Evolutionary conservation across 2,329 filamentous ascomycete species (phyloP).

Genomic region (Trichophyton schoenleinii): DNA sequence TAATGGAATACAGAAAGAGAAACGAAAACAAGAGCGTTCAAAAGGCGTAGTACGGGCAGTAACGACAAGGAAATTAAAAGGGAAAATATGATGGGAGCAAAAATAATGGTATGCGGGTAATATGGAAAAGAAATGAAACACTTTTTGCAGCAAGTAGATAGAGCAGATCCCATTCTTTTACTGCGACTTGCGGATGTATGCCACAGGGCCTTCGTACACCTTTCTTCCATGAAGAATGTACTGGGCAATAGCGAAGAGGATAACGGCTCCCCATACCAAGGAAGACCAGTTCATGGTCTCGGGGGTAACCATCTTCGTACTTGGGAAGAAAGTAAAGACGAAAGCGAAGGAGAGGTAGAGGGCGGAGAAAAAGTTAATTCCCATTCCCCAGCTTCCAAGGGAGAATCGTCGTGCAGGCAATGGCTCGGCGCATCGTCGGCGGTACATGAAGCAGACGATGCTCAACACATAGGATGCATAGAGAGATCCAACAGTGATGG

Average conservation of each 20-base stretch:
- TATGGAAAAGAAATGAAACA: background rate
- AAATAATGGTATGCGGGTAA: no score
- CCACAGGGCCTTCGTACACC: conserved; percentile 12
- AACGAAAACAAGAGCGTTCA: background rate
- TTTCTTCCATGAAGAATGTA: conserved; percentile 13
- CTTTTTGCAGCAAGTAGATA: background rate
- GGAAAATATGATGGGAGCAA: background rate
- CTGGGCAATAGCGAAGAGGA: conserved; percentile 13
- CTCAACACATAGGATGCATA: conserved; percentile 30
- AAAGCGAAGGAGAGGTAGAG: conserved; percentile 22
- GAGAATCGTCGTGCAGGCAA: conserved; percentile 12
- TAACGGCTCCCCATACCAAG: conserved; percentile 21
- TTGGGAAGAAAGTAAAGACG: conserved; percentile 26
- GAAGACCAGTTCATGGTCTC: conserved; percentile 30
- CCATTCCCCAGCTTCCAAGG: conserved; percentile 20
- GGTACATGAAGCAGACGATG: conserved; percentile 23
- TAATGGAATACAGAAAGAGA: background rate
- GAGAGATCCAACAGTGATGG: conserved; percentile 27
- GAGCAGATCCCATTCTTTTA: background rate
- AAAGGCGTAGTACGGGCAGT: background rate
- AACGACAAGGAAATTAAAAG: background rate
- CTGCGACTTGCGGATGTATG: conserved; percentile 8
- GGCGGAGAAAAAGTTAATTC: conserved; percentile 27
- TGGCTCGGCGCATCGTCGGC: conserved; percentile 23
- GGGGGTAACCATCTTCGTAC: conserved; percentile 20